Conservation (phyloP, 257 asterid genomes). For the Datura wrightii region DNA sequence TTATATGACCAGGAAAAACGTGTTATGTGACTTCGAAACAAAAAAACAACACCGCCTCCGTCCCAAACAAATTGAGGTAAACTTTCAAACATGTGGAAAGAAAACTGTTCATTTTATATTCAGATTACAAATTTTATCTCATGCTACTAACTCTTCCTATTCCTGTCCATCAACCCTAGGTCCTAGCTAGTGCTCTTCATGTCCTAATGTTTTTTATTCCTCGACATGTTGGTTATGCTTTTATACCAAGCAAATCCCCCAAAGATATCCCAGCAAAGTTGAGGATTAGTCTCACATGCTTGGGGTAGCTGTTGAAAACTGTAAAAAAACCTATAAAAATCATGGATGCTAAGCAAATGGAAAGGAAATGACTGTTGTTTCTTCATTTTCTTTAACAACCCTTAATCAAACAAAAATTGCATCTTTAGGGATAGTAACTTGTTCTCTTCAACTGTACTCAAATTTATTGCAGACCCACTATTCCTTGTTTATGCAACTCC, state of each 20-base stretch:
- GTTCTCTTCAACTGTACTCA: neutral
- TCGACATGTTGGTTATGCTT: neutral
- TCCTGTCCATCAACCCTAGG: neutral
- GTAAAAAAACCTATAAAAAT: neutral
- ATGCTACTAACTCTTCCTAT: neutral
- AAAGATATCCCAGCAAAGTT: neutral
- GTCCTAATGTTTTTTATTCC: neutral
- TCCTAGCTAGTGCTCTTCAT: neutral
- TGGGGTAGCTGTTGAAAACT: conserved; percentile 3
- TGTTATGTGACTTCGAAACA: neutral
- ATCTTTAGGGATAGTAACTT: neutral
- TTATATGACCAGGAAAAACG: neutral
- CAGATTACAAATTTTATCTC: neutral
- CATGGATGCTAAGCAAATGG: neutral
- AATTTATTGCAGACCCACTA: neutral
- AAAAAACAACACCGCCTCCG: neutral
- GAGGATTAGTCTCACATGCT: neutral
- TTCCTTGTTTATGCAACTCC: neutral
- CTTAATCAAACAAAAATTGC: neutral
- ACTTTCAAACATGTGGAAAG: neutral
- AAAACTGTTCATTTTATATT: neutral
- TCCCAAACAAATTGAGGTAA: neutral
- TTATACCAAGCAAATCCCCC: neutral
- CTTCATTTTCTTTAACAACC: neutral
- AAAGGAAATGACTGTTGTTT: neutral